Evolutionary conservation across 2,329 filamentous ascomycete genomes (phyloP).

Genomic region (Endothia cerciana): DNA sequence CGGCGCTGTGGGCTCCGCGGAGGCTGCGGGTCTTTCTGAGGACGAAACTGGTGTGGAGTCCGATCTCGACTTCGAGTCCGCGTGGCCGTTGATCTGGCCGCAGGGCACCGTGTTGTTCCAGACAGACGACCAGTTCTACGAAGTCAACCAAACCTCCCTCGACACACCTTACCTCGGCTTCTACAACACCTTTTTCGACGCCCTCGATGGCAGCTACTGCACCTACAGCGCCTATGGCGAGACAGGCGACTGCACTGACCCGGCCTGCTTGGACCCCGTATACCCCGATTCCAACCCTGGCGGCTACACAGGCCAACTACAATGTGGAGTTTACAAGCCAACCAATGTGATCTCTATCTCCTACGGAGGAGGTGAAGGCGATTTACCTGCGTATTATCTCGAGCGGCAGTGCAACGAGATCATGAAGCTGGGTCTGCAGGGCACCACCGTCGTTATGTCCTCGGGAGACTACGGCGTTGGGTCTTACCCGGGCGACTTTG

Average conservation of each 20-base stretch:
- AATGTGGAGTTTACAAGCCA: conserved; percentile 43
- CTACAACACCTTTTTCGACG: conserved; percentile 50
- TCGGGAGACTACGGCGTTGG: conserved; percentile 47
- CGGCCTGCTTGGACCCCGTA: conserved; percentile 50
- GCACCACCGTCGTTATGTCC: conserved; percentile 45
- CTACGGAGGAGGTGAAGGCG: conserved; percentile 52
- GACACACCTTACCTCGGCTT: conserved; percentile 37
- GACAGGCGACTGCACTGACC: conserved; percentile 45
- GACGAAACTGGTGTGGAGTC: conserved; percentile 39
- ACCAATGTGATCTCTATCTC: conserved; percentile 57
- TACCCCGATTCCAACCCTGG: conserved; percentile 51
- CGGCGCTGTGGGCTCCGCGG: conserved; percentile 32
- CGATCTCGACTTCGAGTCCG: conserved; percentile 53
- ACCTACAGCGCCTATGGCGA: conserved; percentile 51
- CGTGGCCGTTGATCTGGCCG: conserved; percentile 55
- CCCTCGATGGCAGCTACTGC: conserved; percentile 49
- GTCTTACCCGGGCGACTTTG: conserved; percentile 36
- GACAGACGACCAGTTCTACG: conserved; percentile 37
- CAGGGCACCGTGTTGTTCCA: conserved; percentile 44
- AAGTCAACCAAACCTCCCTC: conserved; percentile 30
- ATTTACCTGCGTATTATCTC: conserved; percentile 51
- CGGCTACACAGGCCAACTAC: conserved; percentile 52
- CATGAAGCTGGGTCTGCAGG: conserved; percentile 50
- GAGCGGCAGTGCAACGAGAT: conserved; percentile 48
- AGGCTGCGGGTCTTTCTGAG: conserved; percentile 6